A percentile compares a stretch with the other conserved stretches of the same genome.
Evolutionary conservation across 176 grass and related monocot species (phyloP).

Genomic region (Thinopyrum elongatum): DNA sequence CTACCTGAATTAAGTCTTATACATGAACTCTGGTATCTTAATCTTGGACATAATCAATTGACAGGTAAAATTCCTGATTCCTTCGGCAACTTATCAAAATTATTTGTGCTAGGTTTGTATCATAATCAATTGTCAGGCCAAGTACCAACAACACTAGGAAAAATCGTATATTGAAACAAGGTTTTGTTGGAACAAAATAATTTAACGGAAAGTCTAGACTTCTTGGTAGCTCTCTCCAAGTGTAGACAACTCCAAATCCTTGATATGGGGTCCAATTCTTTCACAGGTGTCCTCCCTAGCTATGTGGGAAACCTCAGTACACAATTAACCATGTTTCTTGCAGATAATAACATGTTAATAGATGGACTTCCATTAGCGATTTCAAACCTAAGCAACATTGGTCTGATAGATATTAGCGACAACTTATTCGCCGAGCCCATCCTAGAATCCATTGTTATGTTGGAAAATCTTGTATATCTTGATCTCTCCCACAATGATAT

Average conservation of each 20-base stretch:
- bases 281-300: background rate
- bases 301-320: background rate
- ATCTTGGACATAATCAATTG: too few relatives aligned
- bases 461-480: background rate
- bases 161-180: too few relatives aligned
- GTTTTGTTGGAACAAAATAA: background rate
- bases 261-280: background rate
- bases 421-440: background rate
- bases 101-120: rapidly evolving
- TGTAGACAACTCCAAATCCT: background rate
- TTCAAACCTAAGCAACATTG: background rate
- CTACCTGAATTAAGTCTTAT: too few relatives aligned
- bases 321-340: background rate
- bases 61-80: too few relatives aligned
- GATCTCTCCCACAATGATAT: background rate
- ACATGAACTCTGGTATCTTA: too few relatives aligned
- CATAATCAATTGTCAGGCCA: too few relatives aligned
- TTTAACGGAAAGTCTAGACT: background rate
- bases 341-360: background rate
- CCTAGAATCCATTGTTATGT: background rate
- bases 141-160: background rate
- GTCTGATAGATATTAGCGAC: background rate
- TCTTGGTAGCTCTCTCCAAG: background rate
- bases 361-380: background rate
- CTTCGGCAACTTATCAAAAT: too few relatives aligned